Evolutionary conservation across 805 yeast species (phyloP), one percentile per base, ranked within the genome.

Genomic region (Wickerhamomyces sydowiorum): DNA sequence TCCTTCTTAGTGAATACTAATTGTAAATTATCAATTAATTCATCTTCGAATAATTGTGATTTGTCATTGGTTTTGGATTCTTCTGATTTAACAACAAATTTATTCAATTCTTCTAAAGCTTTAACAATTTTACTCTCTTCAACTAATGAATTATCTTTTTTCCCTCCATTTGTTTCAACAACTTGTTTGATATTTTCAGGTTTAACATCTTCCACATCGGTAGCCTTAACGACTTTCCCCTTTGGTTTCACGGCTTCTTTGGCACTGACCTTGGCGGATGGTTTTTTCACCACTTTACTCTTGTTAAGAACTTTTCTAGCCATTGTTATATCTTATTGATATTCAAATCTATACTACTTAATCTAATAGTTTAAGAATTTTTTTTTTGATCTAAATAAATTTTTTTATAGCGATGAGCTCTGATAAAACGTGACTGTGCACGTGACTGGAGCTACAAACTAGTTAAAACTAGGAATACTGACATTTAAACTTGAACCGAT

Each of bases 1-100:
- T 80, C 78, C 55, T 80, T 82, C 54, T 82, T 75, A 25, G 82
- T 78, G 32, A 85, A 67, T 45, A 79, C 80, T 42, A 89, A 64
- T 54, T 70, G 80, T 39, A 87, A 60, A 31, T 69, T 65, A 35
- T 64, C 63, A 34, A 52, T 49, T 30, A 67, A 61, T 37, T 73
- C 74, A 35, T 74, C 80, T 35, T 79, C 87, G 48, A 82, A 80
- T 47, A 87, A 71, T 47, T 76, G 66, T 22, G 66, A 56, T 48
- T 72, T 67, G 34, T 59, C 51, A 6, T 47, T 41, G 18, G 30
- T n/a, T 29, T 29, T 20, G 3, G 32, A 29, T 15, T 61, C 62
- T 33, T 57, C 64, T 5, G 61, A 58, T 17, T 60, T 57, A 22
- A 57, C 54, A 37, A 75, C 60, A 62, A 73, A 88, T 58, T 83